Evolutionary conservation across 2,329 filamentous ascomycete species (phyloP).

Genomic region (Colletotrichum brevisporum): DNA sequence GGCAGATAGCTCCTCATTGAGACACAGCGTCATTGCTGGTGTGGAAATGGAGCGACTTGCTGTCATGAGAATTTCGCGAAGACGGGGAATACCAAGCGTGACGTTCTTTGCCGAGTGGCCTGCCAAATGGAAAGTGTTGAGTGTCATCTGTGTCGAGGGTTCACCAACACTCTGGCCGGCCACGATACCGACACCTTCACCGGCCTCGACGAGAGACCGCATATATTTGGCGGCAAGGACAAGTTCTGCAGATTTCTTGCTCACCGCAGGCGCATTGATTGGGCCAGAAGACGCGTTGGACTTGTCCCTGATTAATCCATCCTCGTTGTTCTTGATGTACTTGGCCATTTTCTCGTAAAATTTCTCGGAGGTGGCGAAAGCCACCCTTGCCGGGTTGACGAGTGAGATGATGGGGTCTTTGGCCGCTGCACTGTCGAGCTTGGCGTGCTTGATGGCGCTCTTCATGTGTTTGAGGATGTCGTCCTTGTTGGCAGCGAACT

Average conservation of each 20-base stretch:
- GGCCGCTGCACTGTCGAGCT: constrained; percentile 67
- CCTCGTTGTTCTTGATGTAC: constrained; percentile 84
- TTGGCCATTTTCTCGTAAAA: constrained; percentile 81
- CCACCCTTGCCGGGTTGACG: constrained; percentile 82
- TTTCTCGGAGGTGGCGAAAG: constrained; percentile 90
- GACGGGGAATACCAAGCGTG: constrained; percentile 95
- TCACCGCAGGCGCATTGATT: constrained; percentile 51
- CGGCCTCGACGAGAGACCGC: constrained; percentile 91
- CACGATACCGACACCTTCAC: constrained; percentile 96
- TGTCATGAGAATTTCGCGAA: constrained; percentile 98
- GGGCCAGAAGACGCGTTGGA: constrained; percentile 53
- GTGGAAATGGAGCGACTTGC: constrained; percentile 91
- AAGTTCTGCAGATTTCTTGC: constrained; percentile 83
- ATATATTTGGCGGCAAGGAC: constrained; percentile 94
- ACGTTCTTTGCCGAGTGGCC: constrained; percentile 99
- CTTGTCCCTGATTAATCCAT: constrained; percentile 64
- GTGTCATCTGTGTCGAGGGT: constrained; percentile 98
- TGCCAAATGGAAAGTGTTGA: constrained; percentile 99
- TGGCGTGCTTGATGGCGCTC: constrained; percentile 81
- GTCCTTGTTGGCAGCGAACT: constrained; percentile 66
- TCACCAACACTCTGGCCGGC: constrained; percentile 97
- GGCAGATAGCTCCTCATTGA: constrained; percentile 79
- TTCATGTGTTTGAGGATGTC: constrained; percentile 84
- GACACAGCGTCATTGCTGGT: constrained; percentile 87
- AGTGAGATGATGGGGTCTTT: constrained; percentile 82